Evolutionary conservation across 805 yeast genomes (phyloP).

Genomic region (Spathaspora arborariae): DNA sequence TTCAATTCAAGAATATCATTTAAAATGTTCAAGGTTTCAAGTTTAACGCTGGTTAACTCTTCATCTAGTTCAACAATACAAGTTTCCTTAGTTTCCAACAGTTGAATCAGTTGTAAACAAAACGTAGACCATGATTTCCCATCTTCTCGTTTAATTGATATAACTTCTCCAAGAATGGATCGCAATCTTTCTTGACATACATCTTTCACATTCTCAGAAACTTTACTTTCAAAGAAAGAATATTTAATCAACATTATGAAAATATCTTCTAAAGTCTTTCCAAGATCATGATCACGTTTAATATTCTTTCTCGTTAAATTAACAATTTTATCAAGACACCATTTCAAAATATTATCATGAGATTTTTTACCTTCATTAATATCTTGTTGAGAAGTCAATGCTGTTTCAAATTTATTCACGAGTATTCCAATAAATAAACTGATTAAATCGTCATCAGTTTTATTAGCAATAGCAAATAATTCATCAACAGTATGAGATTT

Average conservation of each 20-base stretch:
- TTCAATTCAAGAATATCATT: constrained; percentile 19
- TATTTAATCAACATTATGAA: constrained; percentile 35
- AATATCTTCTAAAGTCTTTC: constrained; percentile 23
- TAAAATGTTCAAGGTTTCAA: constrained; percentile 48
- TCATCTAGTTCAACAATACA: constrained; percentile 51
- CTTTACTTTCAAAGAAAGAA: constrained; percentile 36
- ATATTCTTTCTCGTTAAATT: constrained; percentile 49
- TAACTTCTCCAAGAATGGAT: constrained; percentile 60
- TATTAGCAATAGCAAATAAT: constrained; percentile 21
- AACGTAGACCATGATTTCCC: constrained; percentile 58
- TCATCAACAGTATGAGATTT: constrained; percentile 62
- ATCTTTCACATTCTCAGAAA: constrained; percentile 33
- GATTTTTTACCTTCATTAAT: constrained; percentile 19
- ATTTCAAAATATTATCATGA: constrained; percentile 41
- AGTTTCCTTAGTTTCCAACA: constrained; percentile 20
- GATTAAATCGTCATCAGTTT: constrained; percentile 7
- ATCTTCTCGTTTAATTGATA: constrained; percentile 41
- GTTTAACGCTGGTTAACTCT: constrained; percentile 46
- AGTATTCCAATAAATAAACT: constrained; percentile 20
- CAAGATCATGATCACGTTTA: constrained; percentile 6
- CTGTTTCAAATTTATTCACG: constrained; percentile 19
- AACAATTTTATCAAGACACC: constrained; percentile 59
- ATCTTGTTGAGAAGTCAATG: constrained; percentile 18
- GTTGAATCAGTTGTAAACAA: constrained; percentile 38
- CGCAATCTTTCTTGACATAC: constrained; percentile 60